phyloP scores from a whole-genome alignment of 2,329 filamentous ascomycete genomes.

The Didymella segeticola region DNA sequence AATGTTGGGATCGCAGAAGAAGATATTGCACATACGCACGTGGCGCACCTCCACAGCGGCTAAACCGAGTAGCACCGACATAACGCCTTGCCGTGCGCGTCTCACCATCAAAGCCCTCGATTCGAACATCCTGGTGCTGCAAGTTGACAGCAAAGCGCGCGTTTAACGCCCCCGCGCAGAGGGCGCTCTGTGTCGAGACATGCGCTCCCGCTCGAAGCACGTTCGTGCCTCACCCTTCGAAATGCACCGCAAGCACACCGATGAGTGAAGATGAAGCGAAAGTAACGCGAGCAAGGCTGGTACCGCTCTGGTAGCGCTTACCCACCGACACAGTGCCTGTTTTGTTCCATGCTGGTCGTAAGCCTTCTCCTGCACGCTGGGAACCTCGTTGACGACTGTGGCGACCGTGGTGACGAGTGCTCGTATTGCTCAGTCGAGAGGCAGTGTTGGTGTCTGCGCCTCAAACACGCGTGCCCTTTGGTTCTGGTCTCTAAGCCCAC shows the following conservation, averaged over 20 bases:
- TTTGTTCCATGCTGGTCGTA: not conserved
- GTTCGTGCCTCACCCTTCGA: not conserved
- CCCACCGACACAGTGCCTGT: not conserved
- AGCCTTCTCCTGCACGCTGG: not conserved
- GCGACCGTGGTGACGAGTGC: not conserved
- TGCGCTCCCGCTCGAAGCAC: conserved; percentile 7
- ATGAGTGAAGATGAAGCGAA: conserved; percentile 2
- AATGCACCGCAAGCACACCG: conserved; percentile 7
- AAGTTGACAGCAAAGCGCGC: conserved; percentile 17
- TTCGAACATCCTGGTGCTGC: conserved; percentile 6
- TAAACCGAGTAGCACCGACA: conserved; percentile 12
- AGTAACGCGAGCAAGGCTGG: not conserved
- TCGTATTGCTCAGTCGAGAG: not conserved
- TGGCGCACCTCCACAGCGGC: conserved; percentile 18
- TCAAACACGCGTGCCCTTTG: not conserved
- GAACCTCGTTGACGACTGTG: not conserved
- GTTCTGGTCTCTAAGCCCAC: not conserved
- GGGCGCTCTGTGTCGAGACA: not conserved
- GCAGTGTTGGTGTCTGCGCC: not conserved
- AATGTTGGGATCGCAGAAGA: not conserved
- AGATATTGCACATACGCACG: conserved; percentile 9
- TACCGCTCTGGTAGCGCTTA: conserved; percentile 2
- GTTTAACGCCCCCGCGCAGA: conserved; percentile 7
- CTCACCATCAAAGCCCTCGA: conserved; percentile 11
- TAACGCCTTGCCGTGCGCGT: conserved; percentile 10